Percentiles rank a stretch among this genome's conserved stretches.
These are phyloP conservation scores for Sphagnum tenellum DNA, from an alignment of 225 moss, liverwort and hornwort species.

Conservation along the genomic window DNA sequence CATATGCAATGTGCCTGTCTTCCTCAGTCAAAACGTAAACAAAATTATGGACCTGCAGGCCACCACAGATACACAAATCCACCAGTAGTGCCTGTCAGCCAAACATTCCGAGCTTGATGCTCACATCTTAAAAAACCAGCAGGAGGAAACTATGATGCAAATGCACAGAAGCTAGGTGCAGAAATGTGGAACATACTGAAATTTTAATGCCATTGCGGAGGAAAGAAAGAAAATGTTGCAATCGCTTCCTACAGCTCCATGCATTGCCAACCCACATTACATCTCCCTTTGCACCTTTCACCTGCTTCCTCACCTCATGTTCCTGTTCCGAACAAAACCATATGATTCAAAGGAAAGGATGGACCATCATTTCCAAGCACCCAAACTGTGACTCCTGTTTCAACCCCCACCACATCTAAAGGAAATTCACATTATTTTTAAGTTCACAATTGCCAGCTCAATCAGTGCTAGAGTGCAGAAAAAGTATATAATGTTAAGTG, in stretches of 20 bases:
- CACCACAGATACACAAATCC: neutral
- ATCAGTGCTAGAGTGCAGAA: no score
- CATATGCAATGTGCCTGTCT: slow-evolving; percentile 76
- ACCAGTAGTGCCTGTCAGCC: neutral
- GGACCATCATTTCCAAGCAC: no score
- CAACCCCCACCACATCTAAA: no score
- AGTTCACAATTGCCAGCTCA: no score
- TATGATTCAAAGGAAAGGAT: no score
- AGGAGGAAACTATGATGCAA: no score
- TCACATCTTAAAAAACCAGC: no score
- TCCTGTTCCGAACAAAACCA: slow-evolving; percentile 23
- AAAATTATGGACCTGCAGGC: slow-evolving; percentile 54
- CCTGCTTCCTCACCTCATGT: slow-evolving; percentile 32
- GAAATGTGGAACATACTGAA: slow-evolving; percentile 24
- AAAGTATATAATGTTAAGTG: no score
- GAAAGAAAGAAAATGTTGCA: slow-evolving; percentile 69
- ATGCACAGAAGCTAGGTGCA: no score
- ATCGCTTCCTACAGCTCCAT: slow-evolving; percentile 60
- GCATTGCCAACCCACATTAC: slow-evolving; percentile 55
- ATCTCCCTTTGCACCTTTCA: slow-evolving; percentile 32
- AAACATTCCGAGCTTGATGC: no score
- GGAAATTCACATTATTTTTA: no score
- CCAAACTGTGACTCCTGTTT: no score
- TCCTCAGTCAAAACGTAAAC: slow-evolving; percentile 85
- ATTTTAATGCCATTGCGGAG: slow-evolving; percentile 79